A percentile compares a stretch with the other conserved stretches of the same genome.
Evolutionary conservation across 495 filamentous ascomycete genomes (phyloP).

Genomic region (Penicillium flavigenum): DNA sequence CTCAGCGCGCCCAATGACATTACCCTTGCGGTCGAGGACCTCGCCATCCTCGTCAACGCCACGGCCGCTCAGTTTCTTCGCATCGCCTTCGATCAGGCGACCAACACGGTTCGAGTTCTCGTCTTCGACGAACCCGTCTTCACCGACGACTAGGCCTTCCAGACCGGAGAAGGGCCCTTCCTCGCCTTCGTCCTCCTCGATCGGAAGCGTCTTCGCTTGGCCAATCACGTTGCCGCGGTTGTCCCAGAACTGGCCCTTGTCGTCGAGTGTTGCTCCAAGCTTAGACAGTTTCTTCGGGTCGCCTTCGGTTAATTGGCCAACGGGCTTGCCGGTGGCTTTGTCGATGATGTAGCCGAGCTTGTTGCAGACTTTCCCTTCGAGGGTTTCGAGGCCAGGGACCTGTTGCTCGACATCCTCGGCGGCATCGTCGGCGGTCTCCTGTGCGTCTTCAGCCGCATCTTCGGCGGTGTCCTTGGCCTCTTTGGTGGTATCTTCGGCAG

Average conservation of each 20-base stretch:
- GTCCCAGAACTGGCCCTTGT: slow-evolving; percentile 63
- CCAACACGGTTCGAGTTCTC: slow-evolving; percentile 60
- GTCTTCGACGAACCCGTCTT: slow-evolving; percentile 60
- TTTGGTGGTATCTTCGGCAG: slow-evolving; percentile 33
- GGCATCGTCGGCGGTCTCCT: slow-evolving; percentile 31
- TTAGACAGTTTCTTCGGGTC: slow-evolving; percentile 58
- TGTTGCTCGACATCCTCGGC: slow-evolving; percentile 35
- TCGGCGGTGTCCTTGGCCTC: slow-evolving; percentile 30
- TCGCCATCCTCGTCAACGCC: slow-evolving; percentile 66
- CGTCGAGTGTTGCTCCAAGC: slow-evolving; percentile 55
- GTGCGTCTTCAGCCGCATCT: slow-evolving; percentile 26
- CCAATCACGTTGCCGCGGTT: slow-evolving; percentile 60
- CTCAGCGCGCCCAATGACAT: slow-evolving; percentile 60
- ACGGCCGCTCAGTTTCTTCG: slow-evolving; percentile 62
- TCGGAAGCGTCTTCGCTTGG: slow-evolving; percentile 56
- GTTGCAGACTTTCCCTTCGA: slow-evolving; percentile 63
- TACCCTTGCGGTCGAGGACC: slow-evolving; percentile 61
- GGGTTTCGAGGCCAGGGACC: slow-evolving; percentile 55
- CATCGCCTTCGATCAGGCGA: slow-evolving; percentile 57
- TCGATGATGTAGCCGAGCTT: slow-evolving; percentile 61
- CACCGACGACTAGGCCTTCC: slow-evolving; percentile 59
- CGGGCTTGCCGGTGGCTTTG: slow-evolving; percentile 46
- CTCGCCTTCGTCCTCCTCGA: slow-evolving; percentile 54
- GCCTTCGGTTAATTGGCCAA: slow-evolving; percentile 61
- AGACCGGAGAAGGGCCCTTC: slow-evolving; percentile 64